These are phyloP conservation scores for Yarrowia deformans DNA, from an alignment of 805 yeast genomes.

Conservation along the genomic window DNA sequence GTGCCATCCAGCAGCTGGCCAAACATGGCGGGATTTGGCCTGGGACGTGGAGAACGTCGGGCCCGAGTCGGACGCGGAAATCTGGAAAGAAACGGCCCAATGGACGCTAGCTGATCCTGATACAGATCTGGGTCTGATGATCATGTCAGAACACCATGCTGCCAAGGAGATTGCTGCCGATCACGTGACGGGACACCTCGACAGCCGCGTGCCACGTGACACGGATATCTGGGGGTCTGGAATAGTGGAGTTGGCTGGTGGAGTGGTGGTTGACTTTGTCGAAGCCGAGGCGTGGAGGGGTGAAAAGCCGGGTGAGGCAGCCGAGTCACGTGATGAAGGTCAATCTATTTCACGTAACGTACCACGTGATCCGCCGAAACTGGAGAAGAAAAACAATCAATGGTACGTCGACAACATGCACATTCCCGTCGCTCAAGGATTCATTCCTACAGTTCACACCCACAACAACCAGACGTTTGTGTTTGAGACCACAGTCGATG, in stretches of 20 bases:
- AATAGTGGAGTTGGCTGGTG: not conserved
- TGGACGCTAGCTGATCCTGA: constrained; percentile 25
- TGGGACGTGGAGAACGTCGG: constrained; percentile 23
- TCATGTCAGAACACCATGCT: constrained; percentile 2
- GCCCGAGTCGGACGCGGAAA: constrained; percentile 36
- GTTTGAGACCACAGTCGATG: constrained; percentile 5
- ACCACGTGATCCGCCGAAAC: not conserved
- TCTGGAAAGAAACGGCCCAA: constrained; percentile 32
- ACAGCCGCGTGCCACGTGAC: constrained; percentile 9
- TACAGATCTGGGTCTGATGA: constrained; percentile 14
- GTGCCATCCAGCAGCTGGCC: constrained; percentile 2
- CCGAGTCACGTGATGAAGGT: not conserved
- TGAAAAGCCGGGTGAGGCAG: not conserved
- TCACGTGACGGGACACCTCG: constrained; percentile 13
- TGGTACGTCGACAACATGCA: not conserved
- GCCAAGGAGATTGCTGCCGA: not conserved
- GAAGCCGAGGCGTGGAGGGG: constrained; percentile 10
- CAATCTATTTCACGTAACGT: too few relatives aligned
- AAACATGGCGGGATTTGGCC: constrained; percentile 25
- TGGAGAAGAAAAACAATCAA: not conserved
- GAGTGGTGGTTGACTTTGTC: not conserved
- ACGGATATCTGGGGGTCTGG: constrained; percentile 13
- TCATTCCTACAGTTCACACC: constrained; percentile 4
- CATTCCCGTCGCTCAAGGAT: not conserved
- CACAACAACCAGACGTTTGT: constrained; percentile 13